These are phyloP conservation scores for Glonium stellatum DNA, from an alignment of 495 filamentous ascomycete species.

Conservation along the genomic window DNA sequence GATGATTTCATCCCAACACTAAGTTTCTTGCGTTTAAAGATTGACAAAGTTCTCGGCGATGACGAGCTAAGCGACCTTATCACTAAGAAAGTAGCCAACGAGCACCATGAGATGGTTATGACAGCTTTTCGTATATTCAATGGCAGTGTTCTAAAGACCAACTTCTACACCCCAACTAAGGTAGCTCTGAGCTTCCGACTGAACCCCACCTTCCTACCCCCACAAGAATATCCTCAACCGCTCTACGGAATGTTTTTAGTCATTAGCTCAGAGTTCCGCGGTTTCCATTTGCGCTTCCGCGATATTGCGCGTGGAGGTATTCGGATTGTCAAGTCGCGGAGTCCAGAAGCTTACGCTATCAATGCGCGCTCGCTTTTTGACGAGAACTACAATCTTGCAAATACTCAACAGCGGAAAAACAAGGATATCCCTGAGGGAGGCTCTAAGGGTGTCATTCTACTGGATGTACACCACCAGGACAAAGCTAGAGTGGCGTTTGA, in stretches of 20 bases:
- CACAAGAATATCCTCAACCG: constrained; percentile 86
- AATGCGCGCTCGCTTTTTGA: constrained; percentile 94
- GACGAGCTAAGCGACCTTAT: constrained; percentile 72
- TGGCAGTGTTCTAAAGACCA: constrained; percentile 83
- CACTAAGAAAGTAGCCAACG: constrained; percentile 72
- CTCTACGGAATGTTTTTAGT: constrained; percentile 98
- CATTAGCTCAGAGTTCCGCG: constrained; percentile 91
- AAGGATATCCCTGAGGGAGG: constrained; percentile 99
- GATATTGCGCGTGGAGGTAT: constrained; percentile 97
- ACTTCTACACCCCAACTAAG: constrained; percentile 99
- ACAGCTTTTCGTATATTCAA: constrained; percentile 95
- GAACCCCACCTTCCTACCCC: constrained; percentile 80
- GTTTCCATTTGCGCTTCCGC: constrained; percentile 95
- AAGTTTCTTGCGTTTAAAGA: constrained; percentile 63
- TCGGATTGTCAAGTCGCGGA: constrained; percentile 94
- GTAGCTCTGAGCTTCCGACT: constrained; percentile 95
- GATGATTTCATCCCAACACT: constrained; percentile 78
- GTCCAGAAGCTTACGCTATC: constrained; percentile 89
- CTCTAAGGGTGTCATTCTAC: constrained; percentile 93
- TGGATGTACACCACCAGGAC: constrained; percentile 90
- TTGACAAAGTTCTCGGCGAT: constrained; percentile 72
- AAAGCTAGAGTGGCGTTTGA: constrained; percentile 87
- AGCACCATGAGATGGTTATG: constrained; percentile 98
- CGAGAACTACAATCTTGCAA: constrained; percentile 96
- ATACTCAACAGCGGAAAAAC: constrained; percentile 99